Percentiles rank a stretch among this genome's conserved stretches.
phyloP scores from a whole-genome alignment of 2,329 filamentous ascomycete genomes.

The Talaromyces funiculosus region DNA sequence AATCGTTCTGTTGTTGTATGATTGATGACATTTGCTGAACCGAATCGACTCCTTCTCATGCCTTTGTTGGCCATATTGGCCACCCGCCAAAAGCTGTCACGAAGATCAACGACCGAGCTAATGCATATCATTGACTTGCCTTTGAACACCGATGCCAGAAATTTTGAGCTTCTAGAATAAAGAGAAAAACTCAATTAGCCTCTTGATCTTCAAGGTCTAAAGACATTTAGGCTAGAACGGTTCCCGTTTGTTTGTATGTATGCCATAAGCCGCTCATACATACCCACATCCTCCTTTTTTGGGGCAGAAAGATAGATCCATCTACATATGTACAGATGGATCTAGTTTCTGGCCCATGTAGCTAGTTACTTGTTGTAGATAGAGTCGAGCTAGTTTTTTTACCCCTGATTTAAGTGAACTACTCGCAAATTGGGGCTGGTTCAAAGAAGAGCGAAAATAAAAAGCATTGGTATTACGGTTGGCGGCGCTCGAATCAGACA shows the following conservation, averaged over 20 bases:
- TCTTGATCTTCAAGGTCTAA: not conserved
- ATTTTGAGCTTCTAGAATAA: not conserved
- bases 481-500: not conserved
- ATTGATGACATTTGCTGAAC: not conserved
- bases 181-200: not conserved
- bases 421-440: not conserved
- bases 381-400: not conserved
- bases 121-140: conserved; percentile 3
- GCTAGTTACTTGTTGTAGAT: not conserved
- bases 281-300: not conserved
- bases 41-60: too few species aligned
- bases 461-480: not conserved
- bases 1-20: not conserved
- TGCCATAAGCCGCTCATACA: conserved; percentile 4
- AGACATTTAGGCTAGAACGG: not conserved
- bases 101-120: conserved; percentile 3
- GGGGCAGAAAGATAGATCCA: not conserved
- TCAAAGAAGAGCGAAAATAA: conserved; percentile 2
- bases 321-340: not conserved
- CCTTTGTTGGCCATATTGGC: too few species aligned
- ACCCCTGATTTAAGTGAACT: not conserved
- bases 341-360: not conserved
- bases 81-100: not conserved
- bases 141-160: not conserved
- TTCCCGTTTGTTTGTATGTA: not conserved